Conservation (phyloP, 371 early-diverging fungal genomes). For the Apophysomyces elegans region DNA sequence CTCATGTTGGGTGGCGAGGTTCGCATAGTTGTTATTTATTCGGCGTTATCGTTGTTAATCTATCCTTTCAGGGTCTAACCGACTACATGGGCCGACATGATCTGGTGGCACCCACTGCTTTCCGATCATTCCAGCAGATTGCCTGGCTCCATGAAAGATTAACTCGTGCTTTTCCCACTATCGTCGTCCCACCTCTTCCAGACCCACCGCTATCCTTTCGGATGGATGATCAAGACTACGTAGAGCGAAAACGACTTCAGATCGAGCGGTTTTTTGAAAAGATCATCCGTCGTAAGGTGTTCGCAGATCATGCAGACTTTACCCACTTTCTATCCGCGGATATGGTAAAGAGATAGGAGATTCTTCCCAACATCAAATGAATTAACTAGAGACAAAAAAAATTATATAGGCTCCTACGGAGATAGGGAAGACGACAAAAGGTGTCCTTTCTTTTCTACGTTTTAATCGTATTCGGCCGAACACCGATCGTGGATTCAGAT, state of each 20-base stretch:
- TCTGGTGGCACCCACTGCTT: conserved; percentile 30
- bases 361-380: no score
- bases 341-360: conserved; percentile 46
- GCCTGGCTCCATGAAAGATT: conserved; percentile 61
- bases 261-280: conserved; percentile 56
- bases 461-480: conserved; percentile 59
- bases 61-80: conserved; percentile 13
- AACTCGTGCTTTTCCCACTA: conserved; percentile 38
- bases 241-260: conserved; percentile 64
- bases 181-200: conserved; percentile 60
- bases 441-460: conserved; percentile 50
- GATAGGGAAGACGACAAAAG: conserved; percentile 38
- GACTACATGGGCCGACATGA: conserved; percentile 24
- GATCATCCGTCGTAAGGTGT: conserved; percentile 42
- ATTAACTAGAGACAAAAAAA: no score
- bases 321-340: conserved; percentile 62
- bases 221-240: conserved; percentile 67
- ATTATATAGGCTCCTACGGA: conserved; percentile 40
- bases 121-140: conserved; percentile 66
- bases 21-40: conserved; percentile 11
- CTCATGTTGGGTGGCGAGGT: conserved; percentile 49
- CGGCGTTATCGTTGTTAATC: background rate
- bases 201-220: conserved; percentile 49
- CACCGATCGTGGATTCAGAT: conserved; percentile 56
- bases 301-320: conserved; percentile 47